Base-by-base conservation (phyloP, 164 flowering plant genomes). In the grape (Vitis vinifera) region DNA sequence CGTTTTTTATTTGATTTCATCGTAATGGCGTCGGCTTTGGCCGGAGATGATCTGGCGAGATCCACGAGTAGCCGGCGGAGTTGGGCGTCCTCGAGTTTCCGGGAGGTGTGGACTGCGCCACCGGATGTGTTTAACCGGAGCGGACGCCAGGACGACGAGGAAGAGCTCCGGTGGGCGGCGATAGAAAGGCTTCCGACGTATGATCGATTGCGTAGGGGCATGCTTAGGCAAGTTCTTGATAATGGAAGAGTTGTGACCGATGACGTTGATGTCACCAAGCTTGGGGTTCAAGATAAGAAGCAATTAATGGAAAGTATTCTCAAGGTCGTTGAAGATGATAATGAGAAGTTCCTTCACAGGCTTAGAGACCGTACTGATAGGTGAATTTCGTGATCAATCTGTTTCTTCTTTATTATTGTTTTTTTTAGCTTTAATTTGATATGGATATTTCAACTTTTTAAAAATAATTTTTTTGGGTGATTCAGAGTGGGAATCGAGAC, bases 121-220 rank as follows among this genome's bases (percentile, higher is more conserved):
- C 48, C 75, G 14, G 81, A 76, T 4, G 86, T 72, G 53, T 83
- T 83, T 71, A 62, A 14, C 50, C 62, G 75, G 59, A 81, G 77
- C 47, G 74, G 77, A 27, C 56, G 79, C 30, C 68, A 65, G 57
- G 74, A 81, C 19, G 91, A 86, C 47, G 86, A 88, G 78, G 88
- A 83, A 59, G 87, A 88, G 75, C 86, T 84, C 7, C 66, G 72
- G 70, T 86, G 87, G 88, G 91, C 91, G 1, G 91, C 91, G 51
- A 80, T 86, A 44, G 91, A 88, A 72, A 58, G 91, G 75, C 76
- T 88, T 3, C 92, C 92, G 23, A 86, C 90, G 4, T 85, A 66
- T 19, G 88, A 83, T 4, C 69, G 88, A 55, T 15, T 86, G 63
- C 72, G 82, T 53, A 85, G 78, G 56, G 88, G 90, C 37, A 56